Evolutionary conservation across 495 filamentous ascomycete species (phyloP), one percentile per base, ranked within the genome.

Genomic region (Tuber indicum): DNA sequence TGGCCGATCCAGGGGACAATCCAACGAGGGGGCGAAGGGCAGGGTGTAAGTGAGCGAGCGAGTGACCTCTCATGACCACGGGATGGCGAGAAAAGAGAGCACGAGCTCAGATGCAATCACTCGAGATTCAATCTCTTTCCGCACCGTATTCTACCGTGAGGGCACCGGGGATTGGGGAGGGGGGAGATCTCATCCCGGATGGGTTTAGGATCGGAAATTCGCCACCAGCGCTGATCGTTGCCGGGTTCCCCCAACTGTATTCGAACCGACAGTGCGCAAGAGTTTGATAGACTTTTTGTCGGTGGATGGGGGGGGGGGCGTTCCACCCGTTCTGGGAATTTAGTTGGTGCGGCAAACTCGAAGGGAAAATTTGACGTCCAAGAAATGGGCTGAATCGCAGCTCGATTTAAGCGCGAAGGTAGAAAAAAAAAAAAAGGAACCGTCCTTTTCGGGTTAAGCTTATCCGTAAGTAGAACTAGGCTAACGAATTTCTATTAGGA

Each of bases 321-420:
- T 19, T 19, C 6, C 23, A 8, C 8, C 8, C 8, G 1, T n/a
- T 52, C 49, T 12, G 6, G 23, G 23, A 19, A n/a, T 9, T n/a
- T 52, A 52, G 1, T 8, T 23, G 23, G 23, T 52, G 8, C 6
- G 21, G 21, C n/a, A n/a, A 52, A 52, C 21, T n/a, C n/a, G 17
- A 21, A 7, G 47, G 21, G 21, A 10, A 21, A 52, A n/a, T 8
- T n/a, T 2, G 0, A 52, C 10, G 49, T 26, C n/a, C 7, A 58
- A 58, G 23, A 26, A 58, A 14, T 12, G 49, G 52, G 52, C 52
- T 16, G 23, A 52, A 52, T 3, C 6, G 49, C 21, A 23, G 21
- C 23, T 52, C 10, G 10, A n/a, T n/a, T n/a, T n/a, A 12, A 8
- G 0, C n/a, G 0, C 14, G 4, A 0, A 10, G n/a, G n/a, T 5